phyloP scores from a whole-genome alignment of 805 yeast genomes.

The Myxozyma monticola region DNA sequence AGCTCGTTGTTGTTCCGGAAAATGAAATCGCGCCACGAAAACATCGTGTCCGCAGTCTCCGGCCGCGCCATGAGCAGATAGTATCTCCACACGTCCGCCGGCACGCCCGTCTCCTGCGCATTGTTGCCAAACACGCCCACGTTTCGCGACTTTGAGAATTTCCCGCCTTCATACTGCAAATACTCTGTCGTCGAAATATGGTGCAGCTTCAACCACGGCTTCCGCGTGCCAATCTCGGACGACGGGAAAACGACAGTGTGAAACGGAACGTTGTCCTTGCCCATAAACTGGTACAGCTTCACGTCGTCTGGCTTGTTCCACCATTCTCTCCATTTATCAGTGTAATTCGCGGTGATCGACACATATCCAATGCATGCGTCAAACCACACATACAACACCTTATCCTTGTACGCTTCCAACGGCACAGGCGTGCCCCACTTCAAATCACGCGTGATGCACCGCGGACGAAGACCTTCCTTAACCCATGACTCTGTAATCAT shows the following conservation, averaged over 20 bases:
- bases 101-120: slow-evolving; percentile 87
- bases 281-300: slow-evolving; percentile 93
- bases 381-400: slow-evolving; percentile 97
- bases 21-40: slow-evolving; percentile 94
- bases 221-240: slow-evolving; percentile 81
- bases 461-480: slow-evolving; percentile 85
- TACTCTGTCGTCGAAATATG: slow-evolving; percentile 91
- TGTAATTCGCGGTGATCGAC: slow-evolving; percentile 92
- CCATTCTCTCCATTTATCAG: slow-evolving; percentile 81
- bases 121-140: slow-evolving; percentile 98
- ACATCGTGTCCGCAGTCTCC: slow-evolving; percentile 92
- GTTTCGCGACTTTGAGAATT: slow-evolving; percentile 96
- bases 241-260: slow-evolving; percentile 98
- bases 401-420: slow-evolving; percentile 75
- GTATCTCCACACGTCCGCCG: slow-evolving; percentile 97
- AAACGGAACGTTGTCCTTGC: slow-evolving; percentile 98
- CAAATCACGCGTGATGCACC: slow-evolving; percentile 96
- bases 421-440: slow-evolving; percentile 99
- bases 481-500: slow-evolving; percentile 92
- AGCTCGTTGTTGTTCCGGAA: slow-evolving; percentile 90
- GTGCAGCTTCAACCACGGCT: slow-evolving; percentile 86
- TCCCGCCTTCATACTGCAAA: slow-evolving; percentile 96
- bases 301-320: slow-evolving; percentile 94
- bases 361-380: slow-evolving; percentile 98
- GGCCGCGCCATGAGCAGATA: slow-evolving; percentile 91